Percentiles rank a stretch among this genome's conserved stretches.
These are phyloP conservation scores for Sordariomycetes sp. DNA, from an alignment of 2,329 filamentous ascomycete genomes.

Conservation along the genomic window DNA sequence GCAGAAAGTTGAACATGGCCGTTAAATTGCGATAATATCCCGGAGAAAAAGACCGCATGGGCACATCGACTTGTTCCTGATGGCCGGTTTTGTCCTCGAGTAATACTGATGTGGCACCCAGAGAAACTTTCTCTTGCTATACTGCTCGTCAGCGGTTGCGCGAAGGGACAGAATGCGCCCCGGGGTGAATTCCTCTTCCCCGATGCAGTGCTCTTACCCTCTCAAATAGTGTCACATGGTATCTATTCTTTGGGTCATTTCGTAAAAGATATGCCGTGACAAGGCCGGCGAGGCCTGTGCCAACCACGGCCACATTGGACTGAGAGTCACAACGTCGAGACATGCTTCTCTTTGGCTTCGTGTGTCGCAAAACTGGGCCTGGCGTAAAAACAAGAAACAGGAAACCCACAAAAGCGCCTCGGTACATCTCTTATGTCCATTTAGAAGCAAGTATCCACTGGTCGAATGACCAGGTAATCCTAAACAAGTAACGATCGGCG, in stretches of 20 bases:
- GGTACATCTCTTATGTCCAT: too few relatives aligned
- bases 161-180: not conserved
- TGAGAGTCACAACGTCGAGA: too few relatives aligned
- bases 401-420: too few relatives aligned
- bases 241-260: slow-evolving; percentile 6
- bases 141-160: not conserved
- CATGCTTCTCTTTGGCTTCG: too few relatives aligned
- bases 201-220: slow-evolving; percentile 3
- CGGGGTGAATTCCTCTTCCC: not conserved
- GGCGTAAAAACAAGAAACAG: too few relatives aligned
- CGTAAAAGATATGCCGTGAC: slow-evolving; percentile 7
- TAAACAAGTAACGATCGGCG: too few relatives aligned
- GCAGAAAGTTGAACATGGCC: slow-evolving; percentile 41
- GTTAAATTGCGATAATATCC: slow-evolving; percentile 41
- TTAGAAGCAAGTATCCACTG: too few relatives aligned
- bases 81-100: slow-evolving; percentile 16
- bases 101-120: slow-evolving; percentile 23
- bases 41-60: slow-evolving; percentile 21
- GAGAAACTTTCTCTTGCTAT: slow-evolving; percentile 19
- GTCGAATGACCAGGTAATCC: too few relatives aligned
- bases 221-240: slow-evolving; percentile 8
- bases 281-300: slow-evolving; percentile 7
- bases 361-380: too few relatives aligned
- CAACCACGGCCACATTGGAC: slow-evolving; percentile 11
- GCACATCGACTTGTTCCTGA: slow-evolving; percentile 22